Percentiles rank a stretch among this genome's conserved stretches.
phyloP scores from a whole-genome alignment of 1,284 basidiomycete species.

The Flammula alnicola region DNA sequence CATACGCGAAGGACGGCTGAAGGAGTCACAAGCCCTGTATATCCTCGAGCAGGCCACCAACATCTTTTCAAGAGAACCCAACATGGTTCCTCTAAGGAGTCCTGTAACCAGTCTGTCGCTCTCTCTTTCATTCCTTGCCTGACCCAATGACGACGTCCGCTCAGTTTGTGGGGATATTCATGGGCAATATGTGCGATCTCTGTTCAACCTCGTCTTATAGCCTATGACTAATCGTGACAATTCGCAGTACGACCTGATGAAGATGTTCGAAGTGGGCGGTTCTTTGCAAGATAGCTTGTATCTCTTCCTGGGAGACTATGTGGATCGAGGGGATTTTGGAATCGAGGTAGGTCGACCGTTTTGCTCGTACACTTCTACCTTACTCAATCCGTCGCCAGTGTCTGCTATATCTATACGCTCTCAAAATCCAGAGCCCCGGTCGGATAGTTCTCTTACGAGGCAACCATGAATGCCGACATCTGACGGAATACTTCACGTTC shows the following conservation, averaged over 20 bases:
- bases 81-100: slow-evolving; percentile 86
- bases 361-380: background rate
- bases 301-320: slow-evolving; percentile 97
- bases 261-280: slow-evolving; percentile 96
- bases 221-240: too few relatives aligned
- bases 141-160: slow-evolving; percentile 10
- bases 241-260: slow-evolving; percentile 99
- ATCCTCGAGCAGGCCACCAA: slow-evolving; percentile 84
- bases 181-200: slow-evolving; percentile 94
- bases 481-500: slow-evolving; percentile 98
- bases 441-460: slow-evolving; percentile 91
- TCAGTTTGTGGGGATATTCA: slow-evolving; percentile 98
- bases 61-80: slow-evolving; percentile 81
- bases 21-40: slow-evolving; percentile 87
- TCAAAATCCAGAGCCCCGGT: slow-evolving; percentile 95
- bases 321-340: slow-evolving; percentile 95
- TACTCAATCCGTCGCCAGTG: slow-evolving; percentile 58
- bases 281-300: slow-evolving; percentile 88
- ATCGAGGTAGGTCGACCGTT: slow-evolving; percentile 74
- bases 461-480: slow-evolving; percentile 97
- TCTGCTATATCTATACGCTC: slow-evolving; percentile 85
- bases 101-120: slow-evolving; percentile 86
- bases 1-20: slow-evolving; percentile 86
- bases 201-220: too few relatives aligned
- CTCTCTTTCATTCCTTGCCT: slow-evolving; percentile 13